Evolutionary conservation across 139 green algal species (phyloP), one percentile per base, ranked within the genome.

Genomic region (Microglena sp.): DNA sequence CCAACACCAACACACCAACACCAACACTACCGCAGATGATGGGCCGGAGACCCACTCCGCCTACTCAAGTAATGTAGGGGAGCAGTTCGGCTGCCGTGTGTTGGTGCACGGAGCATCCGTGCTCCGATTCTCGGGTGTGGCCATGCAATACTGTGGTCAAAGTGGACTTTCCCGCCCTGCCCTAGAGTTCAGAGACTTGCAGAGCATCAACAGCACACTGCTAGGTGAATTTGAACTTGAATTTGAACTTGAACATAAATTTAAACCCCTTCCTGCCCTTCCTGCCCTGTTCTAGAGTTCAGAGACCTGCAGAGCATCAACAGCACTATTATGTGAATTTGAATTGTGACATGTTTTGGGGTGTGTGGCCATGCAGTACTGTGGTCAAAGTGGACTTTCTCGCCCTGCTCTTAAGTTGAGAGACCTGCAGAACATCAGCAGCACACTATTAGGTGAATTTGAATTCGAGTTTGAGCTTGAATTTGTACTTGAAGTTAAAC

Each of bases 101-200:
- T n/a, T 70, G 15, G 59, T 73, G 2, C 30, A 31, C 1, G 64
- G 65, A 24, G 66, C 62, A 50, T 53, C 45, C 32, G 66, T 54
- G 2, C 50, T 28, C 24, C 71, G 71, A 33, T 62, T 73, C 43
- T 33, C 11, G 5, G 18, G 36, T 27, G 50, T 66, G 2, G 31
- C 50, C 2, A 58, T 70, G 30, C 11, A 59, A 2, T 79, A 74
- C 44, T 67, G 72, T 30, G 72, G 72, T 24, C 72, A 79, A 58
- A 62, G 44, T 0, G 67, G 67, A 35, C 46, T 72, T 4, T 4
- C 31, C 2, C 45, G 66, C 43, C 55, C 55, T 5, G 45, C 72
- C 22, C 46, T 71, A n/a, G 3, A 71, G 26, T 36, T 78, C 29
- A 21, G 58, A 5, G 34, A 18, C 46, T 22, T 33, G 31, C 7